Evolutionary conservation across 1,139 yeast genomes (phyloP).

Genomic region (Wickerhamomyces sp.): DNA sequence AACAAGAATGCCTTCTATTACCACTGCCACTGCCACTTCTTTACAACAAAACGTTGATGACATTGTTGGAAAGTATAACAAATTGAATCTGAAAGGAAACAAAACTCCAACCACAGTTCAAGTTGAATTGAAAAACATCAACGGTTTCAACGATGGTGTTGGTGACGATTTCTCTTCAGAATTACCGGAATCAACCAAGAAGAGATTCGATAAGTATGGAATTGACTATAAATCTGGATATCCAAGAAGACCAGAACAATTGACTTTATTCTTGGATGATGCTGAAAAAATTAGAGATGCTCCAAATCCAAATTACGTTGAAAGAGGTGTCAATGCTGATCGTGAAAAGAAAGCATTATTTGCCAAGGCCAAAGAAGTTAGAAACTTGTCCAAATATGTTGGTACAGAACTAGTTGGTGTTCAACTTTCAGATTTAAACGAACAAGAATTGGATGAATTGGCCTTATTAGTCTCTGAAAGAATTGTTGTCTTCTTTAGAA

Average conservation of each 20-base stretch:
- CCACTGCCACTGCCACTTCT: constrained; percentile 4
- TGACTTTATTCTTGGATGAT: constrained; percentile 49
- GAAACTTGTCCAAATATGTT: constrained; percentile 39
- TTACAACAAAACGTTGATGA: constrained; percentile 7
- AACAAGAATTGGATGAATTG: constrained; percentile 49
- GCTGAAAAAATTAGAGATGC: constrained; percentile 40
- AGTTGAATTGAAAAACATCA: constrained; percentile 11
- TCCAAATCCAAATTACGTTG: constrained; percentile 33
- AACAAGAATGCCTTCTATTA: not conserved
- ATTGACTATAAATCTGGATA: constrained; percentile 39
- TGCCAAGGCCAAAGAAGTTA: constrained; percentile 45
- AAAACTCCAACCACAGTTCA: constrained; percentile 3
- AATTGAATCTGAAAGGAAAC: constrained; percentile 3
- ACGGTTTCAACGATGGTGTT: constrained; percentile 10
- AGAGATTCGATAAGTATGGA: constrained; percentile 33
- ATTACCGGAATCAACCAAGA: constrained; percentile 34
- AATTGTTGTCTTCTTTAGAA: constrained; percentile 43
- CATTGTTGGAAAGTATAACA: constrained; percentile 9
- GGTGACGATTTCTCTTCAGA: constrained; percentile 10
- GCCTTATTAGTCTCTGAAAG: constrained; percentile 46
- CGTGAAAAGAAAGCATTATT: constrained; percentile 47
- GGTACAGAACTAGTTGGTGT: constrained; percentile 54
- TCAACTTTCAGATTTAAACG: constrained; percentile 42
- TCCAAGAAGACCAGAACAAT: constrained; percentile 35
- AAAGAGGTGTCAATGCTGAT: constrained; percentile 42